Evolutionary conservation across 164 flowering plant species (phyloP).

Genomic region (Aristolochia fimbriata): DNA sequence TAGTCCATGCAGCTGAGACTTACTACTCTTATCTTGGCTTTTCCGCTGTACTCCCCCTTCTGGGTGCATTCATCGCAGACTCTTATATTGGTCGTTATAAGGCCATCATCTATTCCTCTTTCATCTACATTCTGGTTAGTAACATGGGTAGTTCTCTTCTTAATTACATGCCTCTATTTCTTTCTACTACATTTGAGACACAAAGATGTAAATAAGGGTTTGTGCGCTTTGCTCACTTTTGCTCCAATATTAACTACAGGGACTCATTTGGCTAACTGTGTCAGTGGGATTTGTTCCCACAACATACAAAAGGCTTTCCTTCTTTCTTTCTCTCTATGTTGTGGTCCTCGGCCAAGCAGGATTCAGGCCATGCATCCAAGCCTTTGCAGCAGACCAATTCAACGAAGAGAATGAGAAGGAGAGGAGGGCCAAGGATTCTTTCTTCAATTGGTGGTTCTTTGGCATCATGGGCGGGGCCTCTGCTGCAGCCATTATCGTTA

Average conservation of each 20-base stretch:
- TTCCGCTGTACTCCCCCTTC: background rate
- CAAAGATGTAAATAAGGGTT: no score
- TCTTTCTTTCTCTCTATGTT: constrained; percentile 39
- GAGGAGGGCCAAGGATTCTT: constrained; percentile 24
- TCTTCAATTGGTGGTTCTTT: constrained; percentile 5
- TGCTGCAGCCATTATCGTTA: background rate
- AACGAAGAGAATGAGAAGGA: constrained; percentile 23
- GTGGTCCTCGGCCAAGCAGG: constrained; percentile 51
- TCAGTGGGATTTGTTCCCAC: background rate
- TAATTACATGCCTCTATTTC: background rate
- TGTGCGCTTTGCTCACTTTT: no score
- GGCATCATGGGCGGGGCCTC: background rate
- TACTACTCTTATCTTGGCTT: constrained; percentile 2
- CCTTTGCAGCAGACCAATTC: constrained; percentile 55
- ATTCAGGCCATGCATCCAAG: constrained; percentile 32
- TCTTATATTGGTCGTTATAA: constrained; percentile 1
- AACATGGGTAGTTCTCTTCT: no score
- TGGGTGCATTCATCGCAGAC: constrained; percentile 8
- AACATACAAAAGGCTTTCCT: constrained; percentile 19
- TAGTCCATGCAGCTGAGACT: constrained; percentile 4
- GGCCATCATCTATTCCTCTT: constrained; percentile 5
- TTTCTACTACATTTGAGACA: no score
- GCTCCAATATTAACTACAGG: background rate
- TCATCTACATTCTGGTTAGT: constrained; percentile 7
- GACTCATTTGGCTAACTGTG: background rate